Conservation (phyloP, 2,329 filamentous ascomycete genomes). For the Phaeosphaeriaceae sp. region DNA sequence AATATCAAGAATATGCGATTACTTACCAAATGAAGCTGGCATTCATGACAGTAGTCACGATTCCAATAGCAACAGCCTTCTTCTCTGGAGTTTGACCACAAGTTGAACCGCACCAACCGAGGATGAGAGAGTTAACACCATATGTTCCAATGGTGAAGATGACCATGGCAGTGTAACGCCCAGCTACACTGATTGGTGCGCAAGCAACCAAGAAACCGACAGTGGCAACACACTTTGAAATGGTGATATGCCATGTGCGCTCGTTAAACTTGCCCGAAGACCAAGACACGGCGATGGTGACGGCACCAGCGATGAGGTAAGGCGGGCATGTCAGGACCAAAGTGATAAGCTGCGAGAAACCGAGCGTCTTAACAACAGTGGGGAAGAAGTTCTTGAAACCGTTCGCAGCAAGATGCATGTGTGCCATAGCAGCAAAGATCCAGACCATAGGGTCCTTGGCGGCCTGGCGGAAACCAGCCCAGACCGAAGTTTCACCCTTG, state of each 20-base stretch:
- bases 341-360: constrained; percentile 57
- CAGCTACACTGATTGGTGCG: constrained; percentile 45
- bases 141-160: constrained; percentile 47
- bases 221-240: constrained; percentile 47
- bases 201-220: constrained; percentile 49
- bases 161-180: constrained; percentile 38
- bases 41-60: constrained; percentile 54
- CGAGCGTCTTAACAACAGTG: constrained; percentile 58
- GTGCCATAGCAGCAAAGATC: constrained; percentile 46
- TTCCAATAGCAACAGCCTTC: constrained; percentile 53
- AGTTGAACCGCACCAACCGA: constrained; percentile 54
- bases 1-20: neutral
- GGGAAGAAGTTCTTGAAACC: constrained; percentile 57
- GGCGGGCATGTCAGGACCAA: constrained; percentile 55
- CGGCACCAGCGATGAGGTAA: constrained; percentile 30
- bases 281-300: constrained; percentile 44
- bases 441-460: constrained; percentile 56
- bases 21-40: constrained; percentile 49
- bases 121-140: constrained; percentile 51
- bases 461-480: constrained; percentile 59
- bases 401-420: constrained; percentile 37
- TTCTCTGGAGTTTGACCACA: constrained; percentile 56
- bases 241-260: constrained; percentile 50
- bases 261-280: constrained; percentile 49
- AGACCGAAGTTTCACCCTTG: constrained; percentile 52